A percentile compares a stretch with the other conserved stretches of the same genome.
Conservation (phyloP, 2,329 filamentous ascomycete species). For the Myriosclerotinia curreyana region DNA sequence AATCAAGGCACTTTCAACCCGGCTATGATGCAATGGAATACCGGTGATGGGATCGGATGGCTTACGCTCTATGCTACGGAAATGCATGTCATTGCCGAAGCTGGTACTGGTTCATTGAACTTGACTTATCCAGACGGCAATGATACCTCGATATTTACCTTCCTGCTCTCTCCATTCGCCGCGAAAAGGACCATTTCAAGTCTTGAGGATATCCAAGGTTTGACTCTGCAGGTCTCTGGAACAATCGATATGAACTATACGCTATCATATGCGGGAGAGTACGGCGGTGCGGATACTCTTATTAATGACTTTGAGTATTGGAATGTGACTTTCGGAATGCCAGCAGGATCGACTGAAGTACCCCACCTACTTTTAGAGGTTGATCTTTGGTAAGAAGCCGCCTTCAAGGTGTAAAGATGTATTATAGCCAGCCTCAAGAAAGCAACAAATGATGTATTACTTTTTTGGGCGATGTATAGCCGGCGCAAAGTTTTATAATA, state of each 20-base stretch:
- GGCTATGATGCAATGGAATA: constrained; percentile 57
- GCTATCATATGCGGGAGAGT: constrained; percentile 1
- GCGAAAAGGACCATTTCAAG: constrained; percentile 45
- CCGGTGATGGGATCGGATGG: constrained; percentile 42
- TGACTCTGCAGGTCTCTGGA: constrained; percentile 45
- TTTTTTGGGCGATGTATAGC: background rate
- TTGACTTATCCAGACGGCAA: constrained; percentile 55
- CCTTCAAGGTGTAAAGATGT: background rate
- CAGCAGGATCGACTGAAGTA: background rate
- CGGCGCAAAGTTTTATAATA: no score
- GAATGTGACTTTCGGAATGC: constrained; percentile 12
- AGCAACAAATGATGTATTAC: background rate
- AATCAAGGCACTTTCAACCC: constrained; percentile 56
- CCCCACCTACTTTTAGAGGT: constrained; percentile 1
- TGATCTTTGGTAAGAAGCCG: background rate
- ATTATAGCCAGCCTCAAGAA: background rate
- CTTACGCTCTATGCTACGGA: constrained; percentile 40
- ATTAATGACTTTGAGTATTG: constrained; percentile 19
- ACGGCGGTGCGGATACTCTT: constrained; percentile 2
- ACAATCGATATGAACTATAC: constrained; percentile 13
- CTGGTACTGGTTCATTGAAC: constrained; percentile 45
- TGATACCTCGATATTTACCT: constrained; percentile 48
- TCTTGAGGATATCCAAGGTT: constrained; percentile 50
- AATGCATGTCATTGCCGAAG: constrained; percentile 43
- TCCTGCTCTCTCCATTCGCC: constrained; percentile 49